Base-by-base conservation (phyloP, 345 rosid genomes). In the Balakata baccata region DNA sequence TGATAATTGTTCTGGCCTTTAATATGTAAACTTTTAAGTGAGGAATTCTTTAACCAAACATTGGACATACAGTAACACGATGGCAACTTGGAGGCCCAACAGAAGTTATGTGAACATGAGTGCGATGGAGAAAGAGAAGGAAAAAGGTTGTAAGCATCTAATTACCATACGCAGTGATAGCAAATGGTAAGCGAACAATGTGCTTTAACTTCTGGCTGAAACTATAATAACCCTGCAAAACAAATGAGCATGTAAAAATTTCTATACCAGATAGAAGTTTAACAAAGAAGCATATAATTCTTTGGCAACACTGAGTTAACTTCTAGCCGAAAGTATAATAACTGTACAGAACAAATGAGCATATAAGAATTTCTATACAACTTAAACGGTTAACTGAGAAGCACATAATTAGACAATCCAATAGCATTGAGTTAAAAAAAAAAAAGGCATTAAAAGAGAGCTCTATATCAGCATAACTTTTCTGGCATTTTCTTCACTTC, bases 201-300 rank as follows among this genome's bases (percentile, higher is more conserved):
- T 94, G 94, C 92, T 94, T 94, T 86, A 94, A 80, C 84, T 94
- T 94, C 87, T 92, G 94, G 82, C 98, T 94, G 88, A 92, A 93
- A 87, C 94, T 92, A 80, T 94, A 94, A 78, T 94, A 94, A 68
- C 98, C 98, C 97, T 94, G 73, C 73, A 81, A 72, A 72, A 83
- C 45, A 63, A 68, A 78, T 37, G 46, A 71, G 43, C 61, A 73
- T 50, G 64, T 47, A 10, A 75, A 29, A n/a, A 43, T 63, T 58
- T 62, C 64, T 52, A 74, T 43, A 56, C 34, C 16, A 66, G 50
- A 47, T 12, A 64, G 39, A 51, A 22, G 29, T n/a, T 71, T 45
- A 10, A 10, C 47, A 6, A 54, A 62, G 17, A 45, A 45, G 49
- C 6, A 66, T 22, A 64, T 1, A 18, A 12, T 38, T 37, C 17